A percentile compares a stretch with the other conserved stretches of the same genome.
These are phyloP conservation scores for Lasiodiplodia gonubiensis DNA, from an alignment of 2,329 filamentous ascomycete species.

Conservation along the genomic window DNA sequence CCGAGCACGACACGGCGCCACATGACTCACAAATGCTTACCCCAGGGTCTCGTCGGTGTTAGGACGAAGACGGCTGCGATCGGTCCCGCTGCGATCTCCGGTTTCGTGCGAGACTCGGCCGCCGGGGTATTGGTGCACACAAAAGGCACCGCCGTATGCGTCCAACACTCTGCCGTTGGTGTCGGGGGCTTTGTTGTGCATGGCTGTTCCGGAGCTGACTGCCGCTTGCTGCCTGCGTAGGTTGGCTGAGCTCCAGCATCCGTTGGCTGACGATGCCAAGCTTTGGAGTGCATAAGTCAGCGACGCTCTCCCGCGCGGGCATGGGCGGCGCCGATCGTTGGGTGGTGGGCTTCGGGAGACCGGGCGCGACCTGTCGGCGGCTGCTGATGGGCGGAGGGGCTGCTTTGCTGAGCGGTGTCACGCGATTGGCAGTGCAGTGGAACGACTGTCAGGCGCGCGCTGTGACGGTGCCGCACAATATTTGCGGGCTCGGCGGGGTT, in stretches of 20 bases:
- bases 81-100: neutral
- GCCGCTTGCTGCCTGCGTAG: neutral
- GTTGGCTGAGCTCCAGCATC: neutral
- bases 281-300: slow-evolving; percentile 10
- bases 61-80: neutral
- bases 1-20: slow-evolving; percentile 19
- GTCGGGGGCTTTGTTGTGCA: too few relatives aligned
- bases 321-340: slow-evolving; percentile 16
- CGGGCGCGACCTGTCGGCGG: neutral
- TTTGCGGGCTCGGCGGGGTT: slow-evolving; percentile 6
- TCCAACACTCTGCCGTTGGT: neutral
- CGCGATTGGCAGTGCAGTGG: slow-evolving; percentile 1
- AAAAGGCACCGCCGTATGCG: too few relatives aligned
- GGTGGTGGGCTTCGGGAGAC: neutral
- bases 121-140: neutral
- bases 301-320: slow-evolving; percentile 17
- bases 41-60: slow-evolving; percentile 12
- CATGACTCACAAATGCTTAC: slow-evolving; percentile 25
- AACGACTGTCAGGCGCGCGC: slow-evolving; percentile 7
- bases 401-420: neutral
- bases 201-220: neutral
- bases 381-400: neutral
- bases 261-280: neutral
- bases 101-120: slow-evolving; percentile 22
- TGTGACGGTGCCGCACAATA: neutral